Base-by-base conservation (phyloP, 768 basidiomycete species). In the Phaeolepiota aurea region DNA sequence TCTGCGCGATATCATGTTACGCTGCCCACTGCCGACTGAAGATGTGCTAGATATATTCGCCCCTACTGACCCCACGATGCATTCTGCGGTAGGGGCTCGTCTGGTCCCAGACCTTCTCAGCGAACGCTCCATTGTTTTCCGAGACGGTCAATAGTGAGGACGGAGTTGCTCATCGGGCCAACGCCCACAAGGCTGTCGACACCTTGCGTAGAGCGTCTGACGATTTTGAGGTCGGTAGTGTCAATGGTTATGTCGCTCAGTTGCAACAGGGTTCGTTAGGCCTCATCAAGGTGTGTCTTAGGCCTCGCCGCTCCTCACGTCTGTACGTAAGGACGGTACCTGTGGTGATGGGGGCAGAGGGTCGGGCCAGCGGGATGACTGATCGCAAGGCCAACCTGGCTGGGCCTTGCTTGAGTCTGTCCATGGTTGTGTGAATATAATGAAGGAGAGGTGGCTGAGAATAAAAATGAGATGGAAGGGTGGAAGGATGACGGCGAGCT, bases 31-130 rank as follows among this genome's bases (percentile, higher is more conserved):
- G n/a, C n/a, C n/a, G n/a, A n/a, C n/a, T n/a, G n/a, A n/a, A n/a
- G n/a, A n/a, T n/a, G n/a, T n/a, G n/a, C n/a, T n/a, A 52, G 51
- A 54, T 40, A 47, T 60, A 16, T 50, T 58, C 35, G 51, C 48
- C 3, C 57, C 56, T 2, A 54, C 50, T 1, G 54, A 51, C 32
- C 50, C 58, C 2, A 50, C 59, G 37, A 51, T 56, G 55, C 45
- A 45, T 21, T 38, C 50, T 13, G 39, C 46, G 3, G 53, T 61
- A 13, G 51, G 48, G 10, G 45, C 56, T 14, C 54, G 57, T 3
- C 40, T 57, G 4, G 50, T 47, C 9, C 44, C 54, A 10, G 52
- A 53, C 37, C 37, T 58, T 4, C 43, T 55, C n/a, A 49, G 56
- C 22, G 19, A 38, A 3, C 20, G 38, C 14, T 28, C 53, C 15